Conservation (phyloP, 2,329 filamentous ascomycete species). For the Apiospora hydei region DNA sequence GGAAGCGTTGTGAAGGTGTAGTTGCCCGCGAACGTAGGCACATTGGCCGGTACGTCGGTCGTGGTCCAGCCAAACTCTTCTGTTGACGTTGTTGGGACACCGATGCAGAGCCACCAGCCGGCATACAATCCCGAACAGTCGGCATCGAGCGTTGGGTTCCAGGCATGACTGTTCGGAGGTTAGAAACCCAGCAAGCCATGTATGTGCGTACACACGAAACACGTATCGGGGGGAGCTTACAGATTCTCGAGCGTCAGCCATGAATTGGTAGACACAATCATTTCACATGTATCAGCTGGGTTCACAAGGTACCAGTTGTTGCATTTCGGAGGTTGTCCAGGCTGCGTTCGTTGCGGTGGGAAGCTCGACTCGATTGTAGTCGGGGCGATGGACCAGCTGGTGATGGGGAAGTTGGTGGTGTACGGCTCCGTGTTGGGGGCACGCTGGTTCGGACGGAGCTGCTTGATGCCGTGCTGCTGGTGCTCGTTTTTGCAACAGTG, state of each 20-base stretch:
- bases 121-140: constrained; percentile 31
- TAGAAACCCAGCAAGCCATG: not conserved
- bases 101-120: constrained; percentile 30
- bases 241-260: constrained; percentile 15
- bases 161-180: constrained; percentile 12
- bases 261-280: constrained; percentile 25
- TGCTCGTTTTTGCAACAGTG: not conserved
- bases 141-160: constrained; percentile 26
- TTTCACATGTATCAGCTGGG: constrained; percentile 18
- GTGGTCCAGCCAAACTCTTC: constrained; percentile 5
- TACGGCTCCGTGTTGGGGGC: constrained; percentile 12
- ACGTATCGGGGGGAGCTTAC: not conserved
- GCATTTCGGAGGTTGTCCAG: constrained; percentile 26
- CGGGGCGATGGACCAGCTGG: constrained; percentile 13
- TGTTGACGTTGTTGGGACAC: constrained; percentile 26
- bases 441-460: not conserved
- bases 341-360: constrained; percentile 11
- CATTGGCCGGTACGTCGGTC: not conserved
- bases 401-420: not conserved
- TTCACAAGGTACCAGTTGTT: constrained; percentile 24
- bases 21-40: constrained; percentile 12
- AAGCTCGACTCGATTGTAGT: constrained; percentile 7
- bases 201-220: not conserved
- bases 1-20: constrained; percentile 23
- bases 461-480: constrained; percentile 5